These are phyloP conservation scores for Solanum megistacrolobum DNA, from an alignment of 257 asterid species.

Conservation along the genomic window DNA sequence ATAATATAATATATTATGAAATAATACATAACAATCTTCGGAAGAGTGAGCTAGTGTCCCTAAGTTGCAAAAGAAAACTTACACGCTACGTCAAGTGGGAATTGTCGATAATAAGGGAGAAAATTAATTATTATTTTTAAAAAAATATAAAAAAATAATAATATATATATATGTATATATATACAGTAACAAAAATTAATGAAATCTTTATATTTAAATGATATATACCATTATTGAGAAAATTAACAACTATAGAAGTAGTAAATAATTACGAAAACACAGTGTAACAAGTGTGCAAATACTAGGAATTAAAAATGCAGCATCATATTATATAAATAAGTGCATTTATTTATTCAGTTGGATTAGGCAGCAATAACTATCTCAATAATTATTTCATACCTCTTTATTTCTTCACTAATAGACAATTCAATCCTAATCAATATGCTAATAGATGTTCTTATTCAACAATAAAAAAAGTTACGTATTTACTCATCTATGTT, in stretches of 20 bases:
- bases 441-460: conserved; percentile 26
- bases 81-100: neutral
- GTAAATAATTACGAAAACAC: neutral
- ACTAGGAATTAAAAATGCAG: neutral
- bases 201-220: neutral
- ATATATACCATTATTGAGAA: neutral
- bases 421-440: conserved; percentile 20
- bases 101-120: neutral
- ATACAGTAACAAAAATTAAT: too few species aligned
- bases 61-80: neutral
- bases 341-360: conserved; percentile 1
- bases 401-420: neutral
- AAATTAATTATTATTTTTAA: too few species aligned
- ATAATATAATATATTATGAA: too few species aligned
- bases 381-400: conserved; percentile 15
- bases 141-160: too few species aligned
- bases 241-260: neutral
- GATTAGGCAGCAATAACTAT: conserved; percentile 14
- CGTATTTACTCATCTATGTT: too few species aligned
- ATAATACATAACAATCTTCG: too few species aligned
- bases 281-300: neutral
- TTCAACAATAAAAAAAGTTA: neutral
- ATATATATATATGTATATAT: too few species aligned
- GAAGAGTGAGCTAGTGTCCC: neutral
- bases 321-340: neutral